phyloP scores from a whole-genome alignment of 2,329 filamentous ascomycete genomes.

The Beauveria sp. region DNA sequence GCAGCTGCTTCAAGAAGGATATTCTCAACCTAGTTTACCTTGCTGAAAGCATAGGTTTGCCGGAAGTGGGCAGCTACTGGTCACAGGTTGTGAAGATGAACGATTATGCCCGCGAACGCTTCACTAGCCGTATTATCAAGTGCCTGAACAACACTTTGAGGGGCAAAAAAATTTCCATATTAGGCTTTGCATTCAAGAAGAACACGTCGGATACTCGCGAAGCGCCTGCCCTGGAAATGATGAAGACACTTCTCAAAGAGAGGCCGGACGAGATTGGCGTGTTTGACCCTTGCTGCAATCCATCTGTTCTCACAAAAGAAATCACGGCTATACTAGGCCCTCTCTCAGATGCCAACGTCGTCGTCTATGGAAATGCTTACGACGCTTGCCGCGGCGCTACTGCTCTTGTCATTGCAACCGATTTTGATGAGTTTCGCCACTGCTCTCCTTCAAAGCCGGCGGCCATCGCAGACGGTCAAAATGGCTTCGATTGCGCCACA shows the following conservation, averaged over 20 bases:
- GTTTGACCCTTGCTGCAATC: conserved; percentile 58
- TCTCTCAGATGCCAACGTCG: conserved; percentile 28
- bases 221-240: conserved; percentile 59
- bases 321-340: conserved; percentile 36
- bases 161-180: conserved; percentile 62
- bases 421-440: too few relatives aligned
- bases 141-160: conserved; percentile 61
- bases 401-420: background rate
- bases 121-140: conserved; percentile 57
- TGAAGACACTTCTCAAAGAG: conserved; percentile 58
- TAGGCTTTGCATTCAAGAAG: conserved; percentile 76
- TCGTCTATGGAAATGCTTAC: background rate
- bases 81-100: conserved; percentile 67
- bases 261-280: conserved; percentile 56
- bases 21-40: conserved; percentile 67
- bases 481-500: too few relatives aligned
- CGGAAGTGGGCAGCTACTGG: conserved; percentile 72
- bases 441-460: too few relatives aligned
- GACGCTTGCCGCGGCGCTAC: background rate
- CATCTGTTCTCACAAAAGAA: conserved; percentile 41
- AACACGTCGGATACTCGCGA: conserved; percentile 70
- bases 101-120: conserved; percentile 63
- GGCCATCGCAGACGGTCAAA: too few relatives aligned
- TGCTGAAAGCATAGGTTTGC: conserved; percentile 59
- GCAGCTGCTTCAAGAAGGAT: conserved; percentile 77